Evolutionary conservation across 495 filamentous ascomycete genomes (phyloP).

Genomic region (Cercophora scortea): DNA sequence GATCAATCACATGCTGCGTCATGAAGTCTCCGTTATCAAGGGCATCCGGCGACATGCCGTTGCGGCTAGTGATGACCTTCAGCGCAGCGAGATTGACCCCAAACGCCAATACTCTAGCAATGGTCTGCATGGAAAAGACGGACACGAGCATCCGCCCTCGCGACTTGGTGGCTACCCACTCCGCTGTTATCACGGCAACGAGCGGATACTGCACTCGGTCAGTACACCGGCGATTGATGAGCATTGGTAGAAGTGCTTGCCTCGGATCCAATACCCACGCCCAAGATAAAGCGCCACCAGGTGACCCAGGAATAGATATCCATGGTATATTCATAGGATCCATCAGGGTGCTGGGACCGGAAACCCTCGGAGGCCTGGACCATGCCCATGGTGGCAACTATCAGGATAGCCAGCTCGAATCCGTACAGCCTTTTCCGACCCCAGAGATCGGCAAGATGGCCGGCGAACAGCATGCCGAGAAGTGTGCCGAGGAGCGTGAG

Average conservation of each 20-base stretch:
- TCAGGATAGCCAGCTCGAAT: conserved; percentile 48
- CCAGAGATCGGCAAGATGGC: conserved; percentile 47
- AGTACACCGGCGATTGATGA: neutral
- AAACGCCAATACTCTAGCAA: conserved; percentile 48
- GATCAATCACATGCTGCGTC: conserved; percentile 37
- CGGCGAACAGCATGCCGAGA: conserved; percentile 50
- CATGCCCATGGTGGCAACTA: conserved; percentile 44
- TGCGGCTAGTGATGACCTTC: neutral
- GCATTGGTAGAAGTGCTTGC: neutral
- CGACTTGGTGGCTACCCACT: conserved; percentile 49
- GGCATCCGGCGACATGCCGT: conserved; percentile 22
- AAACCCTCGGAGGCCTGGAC: conserved; percentile 32
- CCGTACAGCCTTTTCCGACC: conserved; percentile 58
- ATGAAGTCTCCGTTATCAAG: conserved; percentile 40
- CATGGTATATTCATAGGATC: conserved; percentile 33
- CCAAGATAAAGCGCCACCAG: conserved; percentile 49
- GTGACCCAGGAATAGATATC: conserved; percentile 44
- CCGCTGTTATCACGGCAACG: conserved; percentile 49
- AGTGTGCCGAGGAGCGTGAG: conserved; percentile 47
- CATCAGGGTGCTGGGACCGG: conserved; percentile 13
- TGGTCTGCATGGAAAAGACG: conserved; percentile 55
- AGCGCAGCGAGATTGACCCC: conserved; percentile 30
- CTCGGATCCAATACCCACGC: conserved; percentile 37
- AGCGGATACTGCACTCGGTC: conserved; percentile 10
- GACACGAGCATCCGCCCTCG: conserved; percentile 53